Evolutionary conservation across 257 asterid genomes (phyloP).

Genomic region (Solanum bukasovii): DNA sequence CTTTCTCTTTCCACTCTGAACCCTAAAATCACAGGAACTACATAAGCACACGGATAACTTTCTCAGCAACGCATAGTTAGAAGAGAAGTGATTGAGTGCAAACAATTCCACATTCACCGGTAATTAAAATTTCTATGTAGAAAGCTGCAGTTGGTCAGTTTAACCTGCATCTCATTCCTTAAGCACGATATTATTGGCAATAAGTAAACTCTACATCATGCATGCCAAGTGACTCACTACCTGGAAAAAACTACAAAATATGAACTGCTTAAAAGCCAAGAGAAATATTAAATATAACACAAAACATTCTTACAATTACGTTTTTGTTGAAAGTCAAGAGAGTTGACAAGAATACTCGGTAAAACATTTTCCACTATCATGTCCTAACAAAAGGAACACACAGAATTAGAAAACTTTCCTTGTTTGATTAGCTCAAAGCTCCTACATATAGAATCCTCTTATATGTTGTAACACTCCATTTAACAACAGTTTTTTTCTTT

Average conservation of each 20-base stretch:
- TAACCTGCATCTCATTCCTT: background rate
- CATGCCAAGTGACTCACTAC: background rate
- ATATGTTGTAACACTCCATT: background rate
- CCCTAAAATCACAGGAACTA: constrained; percentile 36
- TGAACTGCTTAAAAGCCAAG: background rate
- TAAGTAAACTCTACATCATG: background rate
- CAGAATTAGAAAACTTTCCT: background rate
- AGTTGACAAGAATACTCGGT: background rate
- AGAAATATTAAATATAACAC: background rate
- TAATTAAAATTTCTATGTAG: background rate
- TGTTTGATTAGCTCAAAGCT: background rate
- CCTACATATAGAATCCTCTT: background rate
- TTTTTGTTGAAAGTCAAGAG: background rate
- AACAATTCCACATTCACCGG: background rate
- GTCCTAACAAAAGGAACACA: background rate
- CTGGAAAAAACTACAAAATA: background rate
- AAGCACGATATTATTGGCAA: background rate
- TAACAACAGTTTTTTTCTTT: background rate
- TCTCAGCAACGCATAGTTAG: background rate
- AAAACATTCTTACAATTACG: too few species aligned
- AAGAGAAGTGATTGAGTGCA: background rate
- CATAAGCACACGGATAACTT: constrained; percentile 4
- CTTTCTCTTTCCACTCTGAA: constrained; percentile 94
- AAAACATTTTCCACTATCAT: background rate
- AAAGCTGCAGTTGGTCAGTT: background rate